Conservation (phyloP, 2,329 filamentous ascomycete genomes). For the Pseudogymnoascus sp. region DNA sequence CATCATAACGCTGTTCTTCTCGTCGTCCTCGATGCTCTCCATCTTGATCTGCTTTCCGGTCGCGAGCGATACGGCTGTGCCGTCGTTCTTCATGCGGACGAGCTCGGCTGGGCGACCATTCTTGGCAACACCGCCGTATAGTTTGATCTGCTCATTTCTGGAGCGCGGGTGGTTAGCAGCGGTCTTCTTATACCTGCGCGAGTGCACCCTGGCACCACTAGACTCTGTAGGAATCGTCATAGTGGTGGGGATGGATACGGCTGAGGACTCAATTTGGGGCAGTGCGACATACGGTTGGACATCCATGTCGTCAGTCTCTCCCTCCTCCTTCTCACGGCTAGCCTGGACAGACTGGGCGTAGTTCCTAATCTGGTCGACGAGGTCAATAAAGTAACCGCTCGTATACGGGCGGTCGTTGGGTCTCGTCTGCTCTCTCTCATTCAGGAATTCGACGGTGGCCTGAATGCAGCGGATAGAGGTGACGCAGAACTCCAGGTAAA, state of each 20-base stretch:
- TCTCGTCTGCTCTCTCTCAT: constrained; percentile 77
- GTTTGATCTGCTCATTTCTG: constrained; percentile 64
- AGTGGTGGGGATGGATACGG: neutral
- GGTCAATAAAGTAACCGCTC: constrained; percentile 93
- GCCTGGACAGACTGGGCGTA: constrained; percentile 80
- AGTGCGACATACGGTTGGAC: constrained; percentile 44
- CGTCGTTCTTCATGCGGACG: constrained; percentile 71
- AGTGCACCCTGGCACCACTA: neutral
- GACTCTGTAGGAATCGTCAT: neutral
- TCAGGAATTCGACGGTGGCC: constrained; percentile 76
- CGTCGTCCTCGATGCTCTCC: constrained; percentile 41
- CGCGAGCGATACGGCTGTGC: constrained; percentile 69
- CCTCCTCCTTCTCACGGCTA: constrained; percentile 57
- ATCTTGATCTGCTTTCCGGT: constrained; percentile 59
- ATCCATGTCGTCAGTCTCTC: constrained; percentile 47
- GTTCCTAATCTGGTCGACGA: constrained; percentile 84
- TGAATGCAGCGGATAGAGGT: constrained; percentile 85
- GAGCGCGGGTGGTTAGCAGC: constrained; percentile 21
- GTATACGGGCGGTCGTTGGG: constrained; percentile 84
- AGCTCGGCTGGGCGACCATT: constrained; percentile 79
- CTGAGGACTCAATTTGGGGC: neutral
- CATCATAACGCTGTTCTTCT: constrained; percentile 41
- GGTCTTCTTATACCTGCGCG: constrained; percentile 7
- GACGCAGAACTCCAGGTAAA: constrained; percentile 83
- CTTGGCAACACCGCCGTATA: constrained; percentile 72